Base-by-base conservation (phyloP, 2,329 filamentous ascomycete genomes). In the Cladosporium sp. region DNA sequence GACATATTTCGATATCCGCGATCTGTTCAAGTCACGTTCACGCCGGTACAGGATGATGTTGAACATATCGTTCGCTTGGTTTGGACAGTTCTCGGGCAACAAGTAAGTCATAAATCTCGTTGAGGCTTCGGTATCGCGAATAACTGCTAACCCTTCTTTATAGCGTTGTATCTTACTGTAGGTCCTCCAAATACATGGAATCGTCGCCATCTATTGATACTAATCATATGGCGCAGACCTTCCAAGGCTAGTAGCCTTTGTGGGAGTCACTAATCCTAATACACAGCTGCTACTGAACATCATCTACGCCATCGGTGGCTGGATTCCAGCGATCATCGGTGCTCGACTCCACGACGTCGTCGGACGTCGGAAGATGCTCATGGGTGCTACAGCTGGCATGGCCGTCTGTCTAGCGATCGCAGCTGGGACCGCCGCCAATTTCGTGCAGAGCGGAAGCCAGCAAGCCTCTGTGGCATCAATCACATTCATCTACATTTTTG, bases 21-120 rank as follows among this genome's bases (percentile, higher is more conserved):
- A 85, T 67, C 76, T 85, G 32, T 74, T 80, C 69, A 79, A 79
- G 60, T 83, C 81, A 2, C 77, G 77, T 14, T 83, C 82, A 23
- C 86, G 86, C 69, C 79, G 84, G 21, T 82, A 83, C 67, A 72
- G 78, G 54, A 67, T 79, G 26, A 72, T 72, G 63, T 74, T 78
- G 71, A 77, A 79, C 7, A 76, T 79, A 18, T 71, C 71, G 14
- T 78, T 80, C 75, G 74, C 76, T 1, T 79, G 77, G 67, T 80
- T 79, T 48, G 78, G 78, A 1, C 78, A 80, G 64, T 78, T 76
- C 76, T 72, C 68, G 5, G 78, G 78, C 1, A 79, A 57, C 30
- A 57, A 57, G 53, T 57, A 8, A 36, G 53, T 36, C n/a, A 21
- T 32, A 8, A 16, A 5, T 21, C n/a, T 16, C 11, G 11, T 28